Percentiles rank a stretch among this genome's conserved stretches.
These are phyloP conservation scores for Penicillium herquei DNA, from an alignment of 495 filamentous ascomycete genomes.

Conservation along the genomic window DNA sequence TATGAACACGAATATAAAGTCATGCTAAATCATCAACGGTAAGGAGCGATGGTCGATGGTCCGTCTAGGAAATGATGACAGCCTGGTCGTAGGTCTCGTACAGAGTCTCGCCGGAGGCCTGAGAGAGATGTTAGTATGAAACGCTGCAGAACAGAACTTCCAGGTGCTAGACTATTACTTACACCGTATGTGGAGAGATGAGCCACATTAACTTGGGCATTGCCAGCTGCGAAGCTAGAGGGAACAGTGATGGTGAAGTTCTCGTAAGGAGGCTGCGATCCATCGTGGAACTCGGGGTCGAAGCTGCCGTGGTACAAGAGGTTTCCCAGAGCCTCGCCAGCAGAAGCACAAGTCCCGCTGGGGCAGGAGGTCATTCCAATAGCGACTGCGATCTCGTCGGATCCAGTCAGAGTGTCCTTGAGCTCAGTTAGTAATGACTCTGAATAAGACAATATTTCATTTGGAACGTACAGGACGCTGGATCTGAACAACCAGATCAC, in stretches of 20 bases:
- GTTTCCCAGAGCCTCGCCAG: slow-evolving; percentile 25
- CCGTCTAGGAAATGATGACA: slow-evolving; percentile 7
- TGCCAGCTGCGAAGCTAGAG: slow-evolving; percentile 8
- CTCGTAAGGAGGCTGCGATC: slow-evolving; percentile 28
- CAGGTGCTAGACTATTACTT: slow-evolving; percentile 12
- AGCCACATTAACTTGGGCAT: slow-evolving; percentile 32
- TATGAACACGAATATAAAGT: slow-evolving; percentile 1
- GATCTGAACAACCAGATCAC: slow-evolving; percentile 27
- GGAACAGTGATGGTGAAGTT: slow-evolving; percentile 40
- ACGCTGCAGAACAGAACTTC: neutral
- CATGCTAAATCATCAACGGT: neutral
- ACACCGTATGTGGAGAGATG: slow-evolving; percentile 37
- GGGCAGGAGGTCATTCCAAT: slow-evolving; percentile 36
- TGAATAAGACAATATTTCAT: neutral
- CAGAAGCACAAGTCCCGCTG: slow-evolving; percentile 10
- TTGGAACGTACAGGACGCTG: slow-evolving; percentile 30
- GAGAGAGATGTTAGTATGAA: neutral
- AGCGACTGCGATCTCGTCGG: slow-evolving; percentile 29
- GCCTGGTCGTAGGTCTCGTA: slow-evolving; percentile 9
- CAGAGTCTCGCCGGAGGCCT: neutral
- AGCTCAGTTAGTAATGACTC: neutral
- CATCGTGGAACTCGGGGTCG: slow-evolving; percentile 32
- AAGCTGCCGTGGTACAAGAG: slow-evolving; percentile 33
- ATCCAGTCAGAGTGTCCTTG: slow-evolving; percentile 32
- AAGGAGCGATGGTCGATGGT: neutral